These are phyloP conservation scores for Neurospora intermedia DNA, from an alignment of 495 filamentous ascomycete species.

Conservation along the genomic window DNA sequence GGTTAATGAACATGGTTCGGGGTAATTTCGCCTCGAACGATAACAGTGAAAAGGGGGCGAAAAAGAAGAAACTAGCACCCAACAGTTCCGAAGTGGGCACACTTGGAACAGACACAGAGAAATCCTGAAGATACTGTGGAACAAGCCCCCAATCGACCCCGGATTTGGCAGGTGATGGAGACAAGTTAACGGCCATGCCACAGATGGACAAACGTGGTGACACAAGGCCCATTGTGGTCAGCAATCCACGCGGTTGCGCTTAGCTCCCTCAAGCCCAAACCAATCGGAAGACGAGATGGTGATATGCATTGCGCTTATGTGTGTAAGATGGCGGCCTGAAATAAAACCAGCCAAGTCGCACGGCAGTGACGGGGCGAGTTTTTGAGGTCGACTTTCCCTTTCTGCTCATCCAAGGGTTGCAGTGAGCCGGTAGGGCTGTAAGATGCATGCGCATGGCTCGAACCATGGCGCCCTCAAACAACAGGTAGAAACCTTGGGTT, in stretches of 20 bases:
- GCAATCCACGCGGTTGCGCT: not conserved
- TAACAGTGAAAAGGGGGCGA: not conserved
- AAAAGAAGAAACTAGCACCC: not conserved
- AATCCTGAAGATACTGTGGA: too few relatives aligned
- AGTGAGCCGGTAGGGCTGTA: not conserved
- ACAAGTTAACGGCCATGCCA: not conserved
- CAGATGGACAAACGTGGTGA: not conserved
- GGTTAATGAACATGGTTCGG: not conserved
- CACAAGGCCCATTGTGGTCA: not conserved
- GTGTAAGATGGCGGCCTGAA: not conserved
- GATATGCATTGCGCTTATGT: not conserved
- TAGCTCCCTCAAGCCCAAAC: not conserved
- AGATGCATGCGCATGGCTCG: not conserved
- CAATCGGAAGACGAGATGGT: not conserved
- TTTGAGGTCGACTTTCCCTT: not conserved
- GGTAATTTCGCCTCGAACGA: not conserved
- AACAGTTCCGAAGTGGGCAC: not conserved
- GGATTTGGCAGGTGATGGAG: not conserved
- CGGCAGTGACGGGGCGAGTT: not conserved
- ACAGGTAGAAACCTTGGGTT: not conserved
- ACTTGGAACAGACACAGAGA: too few relatives aligned
- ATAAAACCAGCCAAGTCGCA: not conserved
- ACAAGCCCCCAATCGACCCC: not conserved
- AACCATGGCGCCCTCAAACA: not conserved
- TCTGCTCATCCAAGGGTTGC: not conserved